Evolutionary conservation across 2,329 filamentous ascomycete species (phyloP), one percentile per base, ranked within the genome.

Genomic region (Sarocladium kiliense): DNA sequence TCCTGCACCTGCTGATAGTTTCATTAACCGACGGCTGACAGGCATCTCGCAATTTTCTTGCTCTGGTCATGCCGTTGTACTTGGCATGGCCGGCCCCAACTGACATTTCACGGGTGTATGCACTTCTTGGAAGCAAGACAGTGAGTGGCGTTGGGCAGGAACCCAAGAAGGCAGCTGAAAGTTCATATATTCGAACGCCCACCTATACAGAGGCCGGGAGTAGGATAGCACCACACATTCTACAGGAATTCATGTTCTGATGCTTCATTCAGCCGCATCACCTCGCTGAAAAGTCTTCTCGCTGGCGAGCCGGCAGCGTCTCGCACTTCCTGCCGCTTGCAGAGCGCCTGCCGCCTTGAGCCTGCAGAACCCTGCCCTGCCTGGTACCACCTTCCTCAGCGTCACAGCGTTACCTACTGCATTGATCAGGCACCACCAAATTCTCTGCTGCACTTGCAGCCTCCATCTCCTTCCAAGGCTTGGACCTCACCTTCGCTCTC

Each of bases 321-420:
- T 30, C 16, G 44, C 44, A 30, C 23, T 30, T 47, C 44, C 44
- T 47, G 44, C 44, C 44, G 27, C 44, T 30, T 47, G 44, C 44
- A 47, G 11, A 47, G 44, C 44, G 44, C 25, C 44, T 47, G 44
- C 23, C n/a, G 44, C 44, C 7, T 27, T 18, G n/a, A 47, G 16
- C 44, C 21, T 18, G 25, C 23, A 26, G 27, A 23, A 47, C 4
- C 9, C 21, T 47, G 44, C 44, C 12, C 12, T 23, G 18, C 50
- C 14, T 39, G 26, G 50, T 39, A 18, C 27, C 51, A 25, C 51
- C 25, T 54, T 54, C 32, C 36, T 9, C 14, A 39, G 21, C 21
- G 5, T 26, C n/a, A 44, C 6, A 21, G 12, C 9, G 18, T 7
- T 18, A 23, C 7, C 12, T 44, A 18, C n/a, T 23, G 6, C 12